Conservation (phyloP, 768 basidiomycete species). For the Wakefieldia striispora region DNA sequence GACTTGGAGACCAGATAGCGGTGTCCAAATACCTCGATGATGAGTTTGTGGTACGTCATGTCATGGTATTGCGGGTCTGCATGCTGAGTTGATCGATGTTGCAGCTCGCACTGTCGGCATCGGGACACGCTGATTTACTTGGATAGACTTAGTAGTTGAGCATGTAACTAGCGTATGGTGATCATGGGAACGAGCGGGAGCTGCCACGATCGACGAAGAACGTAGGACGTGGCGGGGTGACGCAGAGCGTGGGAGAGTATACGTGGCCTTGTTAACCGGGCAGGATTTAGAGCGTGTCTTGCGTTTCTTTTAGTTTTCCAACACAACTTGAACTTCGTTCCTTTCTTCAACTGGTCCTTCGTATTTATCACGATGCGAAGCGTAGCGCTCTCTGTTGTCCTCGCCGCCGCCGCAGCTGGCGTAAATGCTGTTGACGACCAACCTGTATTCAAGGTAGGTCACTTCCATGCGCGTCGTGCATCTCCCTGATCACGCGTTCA, state of each 20-base stretch:
- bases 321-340: conserved; percentile 14
- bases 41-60: conserved; percentile 80
- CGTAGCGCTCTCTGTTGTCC: conserved; percentile 73
- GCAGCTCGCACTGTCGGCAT: conserved; percentile 89
- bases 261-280: conserved; percentile 43
- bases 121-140: conserved; percentile 91
- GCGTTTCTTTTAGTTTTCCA: conserved; percentile 13
- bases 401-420: conserved; percentile 65
- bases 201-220: too few relatives aligned
- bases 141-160: conserved; percentile 42
- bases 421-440: conserved; percentile 61
- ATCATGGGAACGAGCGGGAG: neutral
- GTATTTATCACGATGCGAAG: conserved; percentile 74
- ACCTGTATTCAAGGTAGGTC: conserved; percentile 61
- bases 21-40: conserved; percentile 97
- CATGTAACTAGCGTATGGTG: conserved; percentile 10
- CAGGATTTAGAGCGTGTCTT: conserved; percentile 32
- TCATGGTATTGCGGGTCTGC: neutral
- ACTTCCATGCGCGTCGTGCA: conserved; percentile 6
- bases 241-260: conserved; percentile 39
- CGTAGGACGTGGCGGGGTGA: conserved; percentile 4
- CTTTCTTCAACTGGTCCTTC: conserved; percentile 58
- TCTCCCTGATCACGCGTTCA: conserved; percentile 1
- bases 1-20: conserved; percentile 94
- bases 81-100: conserved; percentile 12